Percentiles rank a stretch among this genome's conserved stretches.
phyloP scores from a whole-genome alignment of 176 grass and related monocot species.

The Carex littledalei region DNA sequence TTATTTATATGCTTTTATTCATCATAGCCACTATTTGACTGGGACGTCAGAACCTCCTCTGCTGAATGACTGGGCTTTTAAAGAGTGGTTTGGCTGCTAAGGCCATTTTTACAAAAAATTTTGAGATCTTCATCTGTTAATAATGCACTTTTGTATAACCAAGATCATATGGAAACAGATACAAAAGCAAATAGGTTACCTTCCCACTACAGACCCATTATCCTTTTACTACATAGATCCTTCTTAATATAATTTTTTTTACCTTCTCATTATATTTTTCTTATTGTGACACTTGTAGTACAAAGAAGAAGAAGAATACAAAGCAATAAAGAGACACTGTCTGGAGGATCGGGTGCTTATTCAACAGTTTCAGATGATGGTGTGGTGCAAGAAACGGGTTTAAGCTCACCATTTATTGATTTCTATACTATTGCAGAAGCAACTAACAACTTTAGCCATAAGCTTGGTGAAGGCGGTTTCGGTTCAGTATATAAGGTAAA shows the following conservation, averaged over 20 bases:
- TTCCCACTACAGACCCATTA: not conserved
- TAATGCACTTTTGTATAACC: constrained; percentile 44
- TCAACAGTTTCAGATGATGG: constrained; percentile 22
- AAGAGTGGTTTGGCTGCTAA: not conserved
- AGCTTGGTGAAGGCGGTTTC: constrained; percentile 64
- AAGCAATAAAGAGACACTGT: constrained; percentile 16
- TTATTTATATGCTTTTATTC: not conserved
- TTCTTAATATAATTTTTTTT: not conserved
- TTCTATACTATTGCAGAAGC: constrained; percentile 45
- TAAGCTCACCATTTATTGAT: constrained; percentile 45
- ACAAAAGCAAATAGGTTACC: constrained; percentile 52
- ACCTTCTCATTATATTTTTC: not conserved
- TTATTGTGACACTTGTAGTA: not conserved
- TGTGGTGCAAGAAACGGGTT: constrained; percentile 15
- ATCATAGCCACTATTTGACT: not conserved
- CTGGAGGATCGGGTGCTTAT: constrained; percentile 10
- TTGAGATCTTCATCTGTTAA: not conserved
- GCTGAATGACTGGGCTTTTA: constrained; percentile 17
- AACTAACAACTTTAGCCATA: constrained; percentile 54
- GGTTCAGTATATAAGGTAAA: constrained; percentile 74
- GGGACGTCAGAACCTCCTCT: not conserved
- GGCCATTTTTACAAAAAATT: not conserved
- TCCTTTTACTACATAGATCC: not conserved
- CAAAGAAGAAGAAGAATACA: constrained; percentile 21
- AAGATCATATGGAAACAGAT: constrained; percentile 36